Conservation (phyloP, 2,329 filamentous ascomycete species). For the Talaromyces sp. region DNA sequence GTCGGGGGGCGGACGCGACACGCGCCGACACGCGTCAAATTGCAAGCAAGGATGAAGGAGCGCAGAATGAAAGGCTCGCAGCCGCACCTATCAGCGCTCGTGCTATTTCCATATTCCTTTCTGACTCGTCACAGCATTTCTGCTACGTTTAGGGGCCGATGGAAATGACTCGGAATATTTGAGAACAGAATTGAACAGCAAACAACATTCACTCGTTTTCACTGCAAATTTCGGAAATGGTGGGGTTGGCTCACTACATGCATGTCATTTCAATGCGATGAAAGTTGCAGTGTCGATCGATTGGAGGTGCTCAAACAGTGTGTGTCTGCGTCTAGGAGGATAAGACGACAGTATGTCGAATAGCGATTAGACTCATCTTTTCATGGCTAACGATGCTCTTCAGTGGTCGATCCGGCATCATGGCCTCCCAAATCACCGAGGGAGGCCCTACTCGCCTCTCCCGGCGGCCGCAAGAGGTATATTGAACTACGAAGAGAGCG, state of each 20-base stretch:
- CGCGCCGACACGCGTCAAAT: conserved; percentile 20
- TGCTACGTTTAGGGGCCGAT: background rate
- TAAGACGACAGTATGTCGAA: conserved; percentile 12
- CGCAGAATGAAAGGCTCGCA: conserved; percentile 23
- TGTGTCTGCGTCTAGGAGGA: background rate
- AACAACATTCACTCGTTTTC: background rate
- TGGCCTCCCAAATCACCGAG: conserved; percentile 64
- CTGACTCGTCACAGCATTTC: background rate
- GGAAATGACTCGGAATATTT: background rate
- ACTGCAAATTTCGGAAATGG: conserved; percentile 10
- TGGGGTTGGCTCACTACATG: conserved; percentile 7
- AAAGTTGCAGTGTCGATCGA: conserved; percentile 4
- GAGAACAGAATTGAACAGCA: background rate
- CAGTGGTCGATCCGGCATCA: conserved; percentile 42
- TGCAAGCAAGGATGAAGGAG: conserved; percentile 10
- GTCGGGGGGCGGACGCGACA: conserved; percentile 22
- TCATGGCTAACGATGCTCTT: background rate
- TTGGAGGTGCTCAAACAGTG: background rate
- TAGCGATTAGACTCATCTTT: background rate
- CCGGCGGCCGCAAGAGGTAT: conserved; percentile 73
- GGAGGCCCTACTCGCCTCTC: conserved; percentile 64
- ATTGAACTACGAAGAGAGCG: conserved; percentile 58
- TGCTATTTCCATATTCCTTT: conserved; percentile 18
- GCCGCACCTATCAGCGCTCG: conserved; percentile 21
- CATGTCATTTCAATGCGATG: conserved; percentile 13